Base-by-base conservation (phyloP, 2,329 filamentous ascomycete genomes). In the Ramichloridium luteum region DNA sequence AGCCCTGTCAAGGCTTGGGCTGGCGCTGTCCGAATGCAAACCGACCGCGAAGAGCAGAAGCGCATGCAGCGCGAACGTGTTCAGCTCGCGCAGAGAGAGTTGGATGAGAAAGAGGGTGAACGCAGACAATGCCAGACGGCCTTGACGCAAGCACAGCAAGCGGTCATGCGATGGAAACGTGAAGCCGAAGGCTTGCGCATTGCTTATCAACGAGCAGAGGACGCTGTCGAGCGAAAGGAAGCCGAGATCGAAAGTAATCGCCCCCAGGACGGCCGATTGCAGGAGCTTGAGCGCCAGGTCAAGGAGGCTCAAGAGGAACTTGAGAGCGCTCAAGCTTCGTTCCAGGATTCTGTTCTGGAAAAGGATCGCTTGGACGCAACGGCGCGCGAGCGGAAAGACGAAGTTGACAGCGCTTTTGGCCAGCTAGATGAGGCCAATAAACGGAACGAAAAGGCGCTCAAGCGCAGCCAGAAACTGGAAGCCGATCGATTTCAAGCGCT, bases 221-320 rank as follows among this genome's bases (percentile, higher is more conserved):
- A 77, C 31, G 60, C 64, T 5, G 64, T 80, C 17, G 70, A 73
- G 32, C 71, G 74, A 27, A 64, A 92, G 23, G 75, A 83, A 39
- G 66, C 80, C 37, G 77, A 69, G 9, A 60, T 76, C 26, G 70
- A 73, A 13, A 60, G 59, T 34, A 66, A 71, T 35, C 60, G 57
- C 30, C 63, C 78, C 3, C 72, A 74, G 33, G 82, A 84, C 48
- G 76, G 72, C 29, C 49, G 47, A 25, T 51, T 66, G 8, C 59
- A 64, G 12, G 54, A 56, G 27, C 50, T 62, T 3, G 45, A 62
- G 34, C 46, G 49, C 6, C 48, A 72, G 28, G 64, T 92, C 1
- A 57, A 62, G 34, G 70, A 75, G 5, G 74, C 50, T 48, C 55
- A 70, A 51, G 57, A 58, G n/a, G 62, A 68, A 13, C 54, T 57